Conservation (phyloP, 495 filamentous ascomycete species). For the Penicillium steckii region DNA sequence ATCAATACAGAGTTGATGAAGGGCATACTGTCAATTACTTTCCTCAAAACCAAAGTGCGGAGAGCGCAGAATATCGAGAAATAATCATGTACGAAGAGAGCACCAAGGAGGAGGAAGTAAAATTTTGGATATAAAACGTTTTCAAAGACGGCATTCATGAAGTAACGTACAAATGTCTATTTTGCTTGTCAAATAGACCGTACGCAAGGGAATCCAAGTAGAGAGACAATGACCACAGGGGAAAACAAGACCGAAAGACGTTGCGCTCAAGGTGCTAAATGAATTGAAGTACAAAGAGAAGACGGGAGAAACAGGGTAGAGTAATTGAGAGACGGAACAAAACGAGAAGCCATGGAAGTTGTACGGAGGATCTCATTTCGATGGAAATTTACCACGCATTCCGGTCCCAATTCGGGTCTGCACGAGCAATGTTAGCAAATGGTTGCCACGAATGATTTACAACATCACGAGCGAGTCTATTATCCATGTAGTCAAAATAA, state of each 20-base stretch:
- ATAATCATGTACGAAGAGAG: not conserved
- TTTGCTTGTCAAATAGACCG: constrained; percentile 7
- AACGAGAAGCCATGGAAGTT: not conserved
- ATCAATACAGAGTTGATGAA: too few relatives aligned
- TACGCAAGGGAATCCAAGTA: constrained; percentile 2
- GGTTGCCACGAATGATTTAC: not conserved
- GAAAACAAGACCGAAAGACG: constrained; percentile 3
- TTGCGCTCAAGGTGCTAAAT: constrained; percentile 20
- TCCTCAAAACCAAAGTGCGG: too few relatives aligned
- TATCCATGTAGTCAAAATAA: constrained; percentile 2
- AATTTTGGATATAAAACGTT: constrained; percentile 17
- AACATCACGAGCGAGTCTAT: too few relatives aligned
- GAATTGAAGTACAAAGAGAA: constrained; percentile 9
- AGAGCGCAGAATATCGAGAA: not conserved
- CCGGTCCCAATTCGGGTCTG: constrained; percentile 39
- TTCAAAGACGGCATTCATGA: constrained; percentile 3
- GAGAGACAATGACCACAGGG: not conserved
- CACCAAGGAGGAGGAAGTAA: not conserved
- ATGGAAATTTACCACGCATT: constrained; percentile 35
- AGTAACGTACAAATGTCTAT: constrained; percentile 19
- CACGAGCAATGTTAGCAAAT: constrained; percentile 2
- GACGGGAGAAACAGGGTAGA: not conserved
- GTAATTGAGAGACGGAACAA: not conserved
- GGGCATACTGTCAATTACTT: too few relatives aligned
- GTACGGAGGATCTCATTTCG: not conserved